These are phyloP conservation scores for Aspergillus glaucus DNA, from an alignment of 2,329 filamentous ascomycete species.

Conservation along the genomic window DNA sequence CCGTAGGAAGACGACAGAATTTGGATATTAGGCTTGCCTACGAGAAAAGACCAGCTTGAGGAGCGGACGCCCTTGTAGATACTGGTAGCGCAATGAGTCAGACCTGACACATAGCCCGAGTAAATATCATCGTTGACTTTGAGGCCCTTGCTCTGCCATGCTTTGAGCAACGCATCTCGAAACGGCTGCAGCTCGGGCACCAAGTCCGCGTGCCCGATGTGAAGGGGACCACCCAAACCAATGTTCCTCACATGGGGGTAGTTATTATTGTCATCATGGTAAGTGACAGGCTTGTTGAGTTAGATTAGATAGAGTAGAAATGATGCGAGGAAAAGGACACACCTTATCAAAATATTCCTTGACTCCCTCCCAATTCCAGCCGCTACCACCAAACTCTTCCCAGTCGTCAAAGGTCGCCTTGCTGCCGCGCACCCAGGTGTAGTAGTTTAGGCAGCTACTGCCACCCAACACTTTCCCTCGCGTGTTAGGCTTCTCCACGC, in stretches of 20 bases:
- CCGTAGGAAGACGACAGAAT: slow-evolving; percentile 44
- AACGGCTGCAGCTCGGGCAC: slow-evolving; percentile 47
- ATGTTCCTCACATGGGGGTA: slow-evolving; percentile 45
- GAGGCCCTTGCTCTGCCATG: slow-evolving; percentile 50
- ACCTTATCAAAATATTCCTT: slow-evolving; percentile 31
- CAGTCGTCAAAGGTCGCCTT: slow-evolving; percentile 49
- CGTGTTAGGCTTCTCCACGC: slow-evolving; percentile 56
- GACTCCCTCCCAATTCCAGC: slow-evolving; percentile 47
- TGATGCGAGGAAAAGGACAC: not conserved
- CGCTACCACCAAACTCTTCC: slow-evolving; percentile 37
- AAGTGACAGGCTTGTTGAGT: slow-evolving; percentile 45
- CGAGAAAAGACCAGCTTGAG: slow-evolving; percentile 45
- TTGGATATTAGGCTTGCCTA: slow-evolving; percentile 49
- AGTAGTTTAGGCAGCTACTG: slow-evolving; percentile 54
- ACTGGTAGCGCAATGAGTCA: slow-evolving; percentile 48
- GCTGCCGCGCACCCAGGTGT: slow-evolving; percentile 55
- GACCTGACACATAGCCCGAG: slow-evolving; percentile 48
- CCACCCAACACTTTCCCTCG: slow-evolving; percentile 54
- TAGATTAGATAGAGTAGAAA: slow-evolving; percentile 28
- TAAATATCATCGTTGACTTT: slow-evolving; percentile 48
- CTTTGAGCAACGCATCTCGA: slow-evolving; percentile 33
- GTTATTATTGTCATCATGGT: slow-evolving; percentile 46
- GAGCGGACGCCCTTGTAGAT: slow-evolving; percentile 53
- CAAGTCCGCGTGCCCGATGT: slow-evolving; percentile 48
- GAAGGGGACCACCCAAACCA: slow-evolving; percentile 45